Percentiles rank a stretch among this genome's conserved stretches.
phyloP scores from a whole-genome alignment of 2,329 filamentous ascomycete species.

The Fusarium beomiforme region DNA sequence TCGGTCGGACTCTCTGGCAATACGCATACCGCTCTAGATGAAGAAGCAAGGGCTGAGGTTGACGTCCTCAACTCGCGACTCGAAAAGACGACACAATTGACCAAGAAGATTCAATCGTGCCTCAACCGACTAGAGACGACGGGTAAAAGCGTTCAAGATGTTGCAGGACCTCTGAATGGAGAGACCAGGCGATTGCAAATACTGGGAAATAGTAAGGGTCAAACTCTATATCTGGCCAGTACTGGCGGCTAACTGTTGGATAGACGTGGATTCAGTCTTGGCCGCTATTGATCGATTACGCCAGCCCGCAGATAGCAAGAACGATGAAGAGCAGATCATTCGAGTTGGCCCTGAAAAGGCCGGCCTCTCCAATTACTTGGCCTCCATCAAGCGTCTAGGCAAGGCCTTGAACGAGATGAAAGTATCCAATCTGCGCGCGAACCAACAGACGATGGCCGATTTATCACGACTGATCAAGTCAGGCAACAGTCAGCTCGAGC shows the following conservation, averaged over 20 bases:
- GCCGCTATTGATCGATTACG: constrained; percentile 88
- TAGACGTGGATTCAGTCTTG: constrained; percentile 87
- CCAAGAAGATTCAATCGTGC: constrained; percentile 94
- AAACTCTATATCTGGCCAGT: constrained; percentile 8
- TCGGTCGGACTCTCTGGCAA: constrained; percentile 59
- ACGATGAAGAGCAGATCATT: constrained; percentile 91
- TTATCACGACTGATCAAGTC: constrained; percentile 80
- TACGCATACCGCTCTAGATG: constrained; percentile 65
- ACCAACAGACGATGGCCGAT: constrained; percentile 87
- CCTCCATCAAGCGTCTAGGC: constrained; percentile 87
- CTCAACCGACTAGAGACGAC: constrained; percentile 85
- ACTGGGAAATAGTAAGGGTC: constrained; percentile 76
- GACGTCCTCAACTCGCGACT: constrained; percentile 78
- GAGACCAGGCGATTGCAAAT: constrained; percentile 91
- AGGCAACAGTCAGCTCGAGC: constrained; percentile 85
- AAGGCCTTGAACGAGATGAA: constrained; percentile 86
- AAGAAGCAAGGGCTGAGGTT: constrained; percentile 75
- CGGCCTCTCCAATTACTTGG: constrained; percentile 85
- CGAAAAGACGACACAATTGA: constrained; percentile 91
- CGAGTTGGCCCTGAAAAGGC: constrained; percentile 85
- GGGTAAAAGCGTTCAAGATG: constrained; percentile 89
- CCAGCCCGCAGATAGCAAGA: constrained; percentile 92
- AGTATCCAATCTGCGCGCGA: constrained; percentile 89
- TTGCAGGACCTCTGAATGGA: constrained; percentile 90
- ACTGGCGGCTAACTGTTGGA: constrained; percentile 19